phyloP scores from a whole-genome alignment of 441 rosid genomes.

The Adansonia grandidieri region DNA sequence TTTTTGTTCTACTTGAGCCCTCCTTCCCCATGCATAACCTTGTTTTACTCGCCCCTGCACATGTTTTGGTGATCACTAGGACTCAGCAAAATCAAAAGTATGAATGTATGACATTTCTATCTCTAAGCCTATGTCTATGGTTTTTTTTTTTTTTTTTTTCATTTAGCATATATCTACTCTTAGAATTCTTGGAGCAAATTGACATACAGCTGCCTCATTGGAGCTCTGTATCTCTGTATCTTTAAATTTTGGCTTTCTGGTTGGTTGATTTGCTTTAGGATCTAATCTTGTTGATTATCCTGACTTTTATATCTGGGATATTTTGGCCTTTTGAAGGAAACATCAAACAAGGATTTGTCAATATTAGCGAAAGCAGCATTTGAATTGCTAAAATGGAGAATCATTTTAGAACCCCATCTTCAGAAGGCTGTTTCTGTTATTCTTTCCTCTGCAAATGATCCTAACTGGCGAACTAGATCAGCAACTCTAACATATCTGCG shows the following conservation, averaged over 20 bases:
- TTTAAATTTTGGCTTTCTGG: background rate
- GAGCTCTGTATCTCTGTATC: background rate
- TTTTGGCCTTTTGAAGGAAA: constrained; percentile 64
- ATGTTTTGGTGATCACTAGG: constrained; percentile 1
- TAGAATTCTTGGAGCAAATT: constrained; percentile 26
- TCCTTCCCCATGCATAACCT: constrained; percentile 14
- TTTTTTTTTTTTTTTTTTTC: constrained; percentile 1
- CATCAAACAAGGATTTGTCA: constrained; percentile 94
- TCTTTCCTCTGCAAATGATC: constrained; percentile 75
- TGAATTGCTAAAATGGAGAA: constrained; percentile 92
- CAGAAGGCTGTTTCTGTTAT: constrained; percentile 72
- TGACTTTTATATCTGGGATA: constrained; percentile 30
- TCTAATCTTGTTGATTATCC: background rate
- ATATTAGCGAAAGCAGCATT: constrained; percentile 95
- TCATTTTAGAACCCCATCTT: constrained; percentile 81
- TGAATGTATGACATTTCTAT: background rate
- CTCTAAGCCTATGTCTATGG: background rate
- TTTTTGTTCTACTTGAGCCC: constrained; percentile 5
- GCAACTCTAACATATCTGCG: constrained; percentile 89
- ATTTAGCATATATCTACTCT: background rate
- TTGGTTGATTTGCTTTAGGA: background rate
- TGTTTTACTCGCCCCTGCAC: background rate
- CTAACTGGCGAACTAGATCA: constrained; percentile 98
- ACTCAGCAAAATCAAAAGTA: background rate
- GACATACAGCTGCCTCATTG: constrained; percentile 16